A percentile compares a stretch with the other conserved stretches of the same genome.
These are phyloP conservation scores for Neofusicoccum ribis DNA, from an alignment of 2,329 filamentous ascomycete species.

Conservation along the genomic window DNA sequence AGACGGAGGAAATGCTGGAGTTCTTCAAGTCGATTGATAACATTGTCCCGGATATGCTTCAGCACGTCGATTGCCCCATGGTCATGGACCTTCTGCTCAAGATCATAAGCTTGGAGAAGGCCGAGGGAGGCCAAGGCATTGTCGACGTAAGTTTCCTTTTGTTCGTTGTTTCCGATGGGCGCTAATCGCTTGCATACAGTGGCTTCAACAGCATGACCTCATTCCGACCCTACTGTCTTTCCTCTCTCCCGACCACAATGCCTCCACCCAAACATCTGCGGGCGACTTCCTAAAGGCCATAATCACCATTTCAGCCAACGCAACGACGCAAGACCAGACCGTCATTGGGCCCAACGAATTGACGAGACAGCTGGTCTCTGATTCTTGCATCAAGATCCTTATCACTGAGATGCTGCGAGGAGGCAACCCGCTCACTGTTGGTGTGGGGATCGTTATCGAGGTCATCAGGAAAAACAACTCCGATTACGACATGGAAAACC, in stretches of 20 bases:
- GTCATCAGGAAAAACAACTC: slow-evolving; percentile 99
- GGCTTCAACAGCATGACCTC: slow-evolving; percentile 86
- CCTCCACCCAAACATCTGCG: slow-evolving; percentile 91
- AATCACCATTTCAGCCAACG: slow-evolving; percentile 97
- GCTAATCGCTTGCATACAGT: slow-evolving; percentile 53
- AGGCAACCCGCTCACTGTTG: slow-evolving; percentile 91
- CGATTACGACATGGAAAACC: slow-evolving; percentile 92
- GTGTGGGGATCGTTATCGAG: slow-evolving; percentile 96
- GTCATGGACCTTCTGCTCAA: slow-evolving; percentile 97
- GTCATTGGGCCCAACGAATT: slow-evolving; percentile 98
- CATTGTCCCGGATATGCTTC: slow-evolving; percentile 80
- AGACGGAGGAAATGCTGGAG: slow-evolving; percentile 94
- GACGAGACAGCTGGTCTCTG: slow-evolving; percentile 89
- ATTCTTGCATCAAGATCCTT: slow-evolving; percentile 78
- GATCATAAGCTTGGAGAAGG: slow-evolving; percentile 93
- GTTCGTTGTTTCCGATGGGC: background rate
- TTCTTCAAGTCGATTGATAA: slow-evolving; percentile 82
- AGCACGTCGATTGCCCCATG: slow-evolving; percentile 95
- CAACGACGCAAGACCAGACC: slow-evolving; percentile 96
- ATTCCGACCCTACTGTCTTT: slow-evolving; percentile 86
- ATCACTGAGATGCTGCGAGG: slow-evolving; percentile 89
- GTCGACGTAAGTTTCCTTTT: slow-evolving; percentile 70
- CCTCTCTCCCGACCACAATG: slow-evolving; percentile 78
- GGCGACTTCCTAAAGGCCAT: slow-evolving; percentile 98
- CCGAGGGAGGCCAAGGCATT: slow-evolving; percentile 85